Evolutionary conservation across 73 alveolate species (phyloP), one percentile per base, ranked within the genome.

Genomic region (Tetrahymena malaccensis): DNA sequence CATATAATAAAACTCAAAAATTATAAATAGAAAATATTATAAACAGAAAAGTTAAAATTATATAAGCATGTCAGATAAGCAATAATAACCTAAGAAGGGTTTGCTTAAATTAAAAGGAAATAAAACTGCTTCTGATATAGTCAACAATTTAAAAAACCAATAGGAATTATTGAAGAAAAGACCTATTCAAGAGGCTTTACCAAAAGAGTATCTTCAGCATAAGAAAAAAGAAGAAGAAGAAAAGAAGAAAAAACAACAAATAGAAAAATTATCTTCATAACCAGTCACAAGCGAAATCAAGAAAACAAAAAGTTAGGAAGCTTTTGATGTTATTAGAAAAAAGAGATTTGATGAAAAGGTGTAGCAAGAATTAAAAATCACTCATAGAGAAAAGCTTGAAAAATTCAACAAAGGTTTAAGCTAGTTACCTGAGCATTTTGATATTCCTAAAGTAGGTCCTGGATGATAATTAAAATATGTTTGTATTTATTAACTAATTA

Each of bases 381-480:
- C 96, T 84, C 98, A 97, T 35, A 96, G 97, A 84, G 98, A 96
- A 58, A 97, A 96, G 93, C 85, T 96, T 19, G 97, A 97, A 38
- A 94, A 96, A 50, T 97, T 89, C 85, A 97, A 97, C 40, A 96
- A 97, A 85, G 93, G 44, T 34, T 96, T 96, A 43, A 85, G 97
- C 19, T 93, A 96, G 57, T 94, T 97, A 27, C 97, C 98, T 34
- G 98, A 97, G 94, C 98, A 97, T 50, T 94, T 85, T 55, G 98
- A 97, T 85, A 94, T 97, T 22, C 98, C 98, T 16, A 96, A 95
- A 84, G 97, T 97, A 22, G 98, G 98, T 35, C 98, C 98, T 16
- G 89, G 97, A 93, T 95, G 94, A 35, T 85, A 38, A 84, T 94
- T 10, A 40, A 40, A 40, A 4, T 40, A 10, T 40, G 3, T 40